A percentile compares a stretch with the other conserved stretches of the same genome.
These are phyloP conservation scores for Lentinula aciculospora DNA, from an alignment of 768 basidiomycete species.

Conservation along the genomic window DNA sequence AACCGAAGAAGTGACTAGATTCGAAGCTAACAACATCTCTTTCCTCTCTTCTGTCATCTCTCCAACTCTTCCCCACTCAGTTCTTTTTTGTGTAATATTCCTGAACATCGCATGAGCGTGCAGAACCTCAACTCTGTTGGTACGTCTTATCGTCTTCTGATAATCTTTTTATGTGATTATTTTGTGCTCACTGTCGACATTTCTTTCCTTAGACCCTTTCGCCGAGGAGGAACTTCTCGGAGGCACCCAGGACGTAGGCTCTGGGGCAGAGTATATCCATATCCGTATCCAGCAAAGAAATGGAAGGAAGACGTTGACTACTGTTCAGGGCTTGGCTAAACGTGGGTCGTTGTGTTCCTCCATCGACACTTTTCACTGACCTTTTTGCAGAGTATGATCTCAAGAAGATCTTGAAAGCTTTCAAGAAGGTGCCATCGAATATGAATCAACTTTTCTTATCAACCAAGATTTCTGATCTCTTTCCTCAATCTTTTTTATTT, in stretches of 20 bases:
- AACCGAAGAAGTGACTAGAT: constrained; percentile 14
- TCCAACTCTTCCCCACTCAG: constrained; percentile 40
- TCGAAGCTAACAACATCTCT: constrained; percentile 16
- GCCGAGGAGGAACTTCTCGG: constrained; percentile 88
- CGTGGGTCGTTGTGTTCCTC: constrained; percentile 41
- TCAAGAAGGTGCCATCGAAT: constrained; percentile 76
- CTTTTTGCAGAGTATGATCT: constrained; percentile 76
- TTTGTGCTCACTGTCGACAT: background rate
- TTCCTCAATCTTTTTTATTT: constrained; percentile 8
- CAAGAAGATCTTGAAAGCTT: constrained; percentile 97
- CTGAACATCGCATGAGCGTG: constrained; percentile 84
- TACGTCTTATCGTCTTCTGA: constrained; percentile 25
- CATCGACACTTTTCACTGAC: background rate
- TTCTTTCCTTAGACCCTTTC: constrained; percentile 75
- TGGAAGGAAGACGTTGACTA: constrained; percentile 97
- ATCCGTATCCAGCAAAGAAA: constrained; percentile 99
- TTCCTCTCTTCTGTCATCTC: constrained; percentile 24
- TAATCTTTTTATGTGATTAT: background rate
- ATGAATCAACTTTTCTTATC: constrained; percentile 4
- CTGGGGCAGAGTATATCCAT: constrained; percentile 82
- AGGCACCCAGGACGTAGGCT: constrained; percentile 70
- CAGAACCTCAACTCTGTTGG: constrained; percentile 86
- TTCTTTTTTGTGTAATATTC: constrained; percentile 32
- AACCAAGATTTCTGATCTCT: constrained; percentile 2
- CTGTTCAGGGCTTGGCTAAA: constrained; percentile 91